These are phyloP conservation scores for Candida sphagnicola DNA, from an alignment of 805 yeast species.

Conservation along the genomic window DNA sequence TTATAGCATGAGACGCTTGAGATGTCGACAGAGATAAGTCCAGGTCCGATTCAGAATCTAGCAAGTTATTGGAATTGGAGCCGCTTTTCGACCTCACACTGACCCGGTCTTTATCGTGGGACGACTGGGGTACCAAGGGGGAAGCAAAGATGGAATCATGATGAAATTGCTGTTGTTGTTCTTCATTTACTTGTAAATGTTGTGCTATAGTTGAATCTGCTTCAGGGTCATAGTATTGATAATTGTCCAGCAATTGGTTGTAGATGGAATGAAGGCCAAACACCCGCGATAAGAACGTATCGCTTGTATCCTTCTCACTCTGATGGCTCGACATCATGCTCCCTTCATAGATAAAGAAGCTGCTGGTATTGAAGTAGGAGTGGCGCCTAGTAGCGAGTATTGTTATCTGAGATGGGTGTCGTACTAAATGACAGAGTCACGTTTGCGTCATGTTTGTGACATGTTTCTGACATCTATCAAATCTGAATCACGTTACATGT, in stretches of 20 bases:
- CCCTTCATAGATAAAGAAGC: not conserved
- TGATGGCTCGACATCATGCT: not conserved
- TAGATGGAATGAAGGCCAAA: slow-evolving; percentile 51
- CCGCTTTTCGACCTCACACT: not conserved
- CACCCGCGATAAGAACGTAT: slow-evolving; percentile 61
- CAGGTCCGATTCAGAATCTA: slow-evolving; percentile 33
- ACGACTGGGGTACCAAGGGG: not conserved
- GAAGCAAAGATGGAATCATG: not conserved
- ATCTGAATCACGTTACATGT: no score
- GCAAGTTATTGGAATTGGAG: slow-evolving; percentile 14
- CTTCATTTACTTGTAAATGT: slow-evolving; percentile 5
- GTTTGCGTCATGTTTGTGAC: not conserved
- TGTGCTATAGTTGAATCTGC: slow-evolving; percentile 14
- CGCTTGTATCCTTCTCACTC: slow-evolving; percentile 13
- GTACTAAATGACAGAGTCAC: not conserved
- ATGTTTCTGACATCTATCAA: no score
- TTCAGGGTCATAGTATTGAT: slow-evolving; percentile 37
- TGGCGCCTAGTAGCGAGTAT: not conserved
- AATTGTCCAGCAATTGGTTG: slow-evolving; percentile 36
- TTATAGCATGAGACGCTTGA: slow-evolving; percentile 14
- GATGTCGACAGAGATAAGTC: slow-evolving; percentile 24
- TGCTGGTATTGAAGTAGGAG: no score
- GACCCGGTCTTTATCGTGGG: not conserved
- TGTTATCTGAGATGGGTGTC: not conserved
- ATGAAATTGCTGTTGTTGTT: slow-evolving; percentile 2